phyloP scores from a whole-genome alignment of 2,329 filamentous ascomycete genomes.

The Aspergillus bombycis region DNA sequence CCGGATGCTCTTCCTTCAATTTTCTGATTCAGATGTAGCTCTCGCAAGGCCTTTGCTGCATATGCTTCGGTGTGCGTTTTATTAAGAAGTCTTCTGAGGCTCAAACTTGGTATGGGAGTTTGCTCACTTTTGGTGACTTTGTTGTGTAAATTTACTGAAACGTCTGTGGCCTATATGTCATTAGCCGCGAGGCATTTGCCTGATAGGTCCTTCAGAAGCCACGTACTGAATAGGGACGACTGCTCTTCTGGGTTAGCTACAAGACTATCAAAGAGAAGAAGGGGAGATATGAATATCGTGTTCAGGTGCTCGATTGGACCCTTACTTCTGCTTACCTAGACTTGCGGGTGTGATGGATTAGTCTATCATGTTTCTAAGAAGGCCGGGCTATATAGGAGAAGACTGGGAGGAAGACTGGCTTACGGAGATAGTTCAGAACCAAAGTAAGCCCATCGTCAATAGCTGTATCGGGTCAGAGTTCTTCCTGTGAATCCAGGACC shows the following conservation, averaged over 20 bases:
- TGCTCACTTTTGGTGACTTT: constrained; percentile 58
- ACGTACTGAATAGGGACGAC: constrained; percentile 58
- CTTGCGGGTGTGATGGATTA: background rate
- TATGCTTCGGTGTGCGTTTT: constrained; percentile 44
- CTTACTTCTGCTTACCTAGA: constrained; percentile 54
- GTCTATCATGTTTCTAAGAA: background rate
- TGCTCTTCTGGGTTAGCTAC: constrained; percentile 23
- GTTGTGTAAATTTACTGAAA: constrained; percentile 65
- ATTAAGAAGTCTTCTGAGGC: background rate
- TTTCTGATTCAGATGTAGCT: constrained; percentile 62
- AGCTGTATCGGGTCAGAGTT: constrained; percentile 4
- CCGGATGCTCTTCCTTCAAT: constrained; percentile 62
- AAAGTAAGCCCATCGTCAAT: constrained; percentile 40
- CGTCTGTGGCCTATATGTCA: constrained; percentile 53
- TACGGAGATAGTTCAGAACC: constrained; percentile 56
- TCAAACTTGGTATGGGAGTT: background rate
- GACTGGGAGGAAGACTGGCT: constrained; percentile 18
- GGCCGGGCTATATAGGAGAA: background rate
- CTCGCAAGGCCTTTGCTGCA: constrained; percentile 64
- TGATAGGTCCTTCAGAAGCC: background rate
- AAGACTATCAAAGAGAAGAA: background rate
- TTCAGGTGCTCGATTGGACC: background rate
- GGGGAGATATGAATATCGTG: background rate
- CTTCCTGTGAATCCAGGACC: no score
- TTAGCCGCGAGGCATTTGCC: background rate